Conservation (phyloP, 306 rosid species). For the Cicer bijugum region DNA sequence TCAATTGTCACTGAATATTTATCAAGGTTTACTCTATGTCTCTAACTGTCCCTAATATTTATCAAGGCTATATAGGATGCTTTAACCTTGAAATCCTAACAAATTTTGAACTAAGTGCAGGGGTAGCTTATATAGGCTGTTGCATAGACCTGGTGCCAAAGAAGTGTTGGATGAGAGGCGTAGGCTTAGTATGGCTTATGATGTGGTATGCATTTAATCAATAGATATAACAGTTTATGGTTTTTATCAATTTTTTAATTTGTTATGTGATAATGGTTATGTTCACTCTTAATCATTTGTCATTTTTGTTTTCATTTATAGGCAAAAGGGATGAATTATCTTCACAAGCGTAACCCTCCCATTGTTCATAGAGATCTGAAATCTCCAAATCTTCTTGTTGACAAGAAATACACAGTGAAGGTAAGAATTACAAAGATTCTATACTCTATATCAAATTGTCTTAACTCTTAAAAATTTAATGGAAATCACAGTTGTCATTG, state of each 20-base stretch:
- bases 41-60: slow-evolving; percentile 21
- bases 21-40: slow-evolving; percentile 67
- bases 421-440: slow-evolving; percentile 49
- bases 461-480: slow-evolving; percentile 20
- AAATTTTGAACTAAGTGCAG: slow-evolving; percentile 62
- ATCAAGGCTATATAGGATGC: slow-evolving; percentile 15
- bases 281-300: slow-evolving; percentile 33
- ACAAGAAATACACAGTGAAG: slow-evolving; percentile 97
- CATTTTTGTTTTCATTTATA: slow-evolving; percentile 46
- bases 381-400: slow-evolving; percentile 97
- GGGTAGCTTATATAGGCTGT: slow-evolving; percentile 94
- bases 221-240: slow-evolving; percentile 23
- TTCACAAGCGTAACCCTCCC: slow-evolving; percentile 93
- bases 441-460: slow-evolving; percentile 15
- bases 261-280: slow-evolving; percentile 14
- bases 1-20: slow-evolving; percentile 98
- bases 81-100: slow-evolving; percentile 35
- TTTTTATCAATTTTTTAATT: slow-evolving; percentile 24
- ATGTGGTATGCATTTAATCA: slow-evolving; percentile 76
- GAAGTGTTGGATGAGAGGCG: slow-evolving; percentile 93
- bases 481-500: slow-evolving; percentile 31
- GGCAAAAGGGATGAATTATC: slow-evolving; percentile 99
- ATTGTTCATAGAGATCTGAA: slow-evolving; percentile 96
- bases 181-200: slow-evolving; percentile 86
- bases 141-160: slow-evolving; percentile 82